phyloP scores from a whole-genome alignment of 2,329 filamentous ascomycete genomes.

The Monilinia fructicola region DNA sequence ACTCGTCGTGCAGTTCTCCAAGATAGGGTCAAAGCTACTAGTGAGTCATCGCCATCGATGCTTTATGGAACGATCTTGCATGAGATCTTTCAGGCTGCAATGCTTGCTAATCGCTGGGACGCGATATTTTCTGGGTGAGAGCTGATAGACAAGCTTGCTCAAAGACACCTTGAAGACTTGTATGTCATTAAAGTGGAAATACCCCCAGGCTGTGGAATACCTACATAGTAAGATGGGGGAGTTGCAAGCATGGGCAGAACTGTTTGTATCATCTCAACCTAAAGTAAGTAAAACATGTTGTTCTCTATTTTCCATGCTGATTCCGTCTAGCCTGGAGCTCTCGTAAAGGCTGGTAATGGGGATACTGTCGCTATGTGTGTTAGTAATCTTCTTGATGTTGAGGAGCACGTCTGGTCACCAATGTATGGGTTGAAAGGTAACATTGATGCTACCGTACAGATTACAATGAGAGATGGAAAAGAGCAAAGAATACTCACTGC shows the following conservation, averaged over 20 bases:
- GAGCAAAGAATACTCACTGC: slow-evolving; percentile 71
- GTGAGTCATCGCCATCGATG: slow-evolving; percentile 73
- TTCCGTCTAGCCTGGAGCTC: slow-evolving; percentile 57
- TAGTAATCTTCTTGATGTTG: slow-evolving; percentile 91
- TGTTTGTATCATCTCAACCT: slow-evolving; percentile 73
- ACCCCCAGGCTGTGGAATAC: slow-evolving; percentile 71
- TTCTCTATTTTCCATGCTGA: neutral
- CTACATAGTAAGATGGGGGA: slow-evolving; percentile 80
- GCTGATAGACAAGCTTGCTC: slow-evolving; percentile 67
- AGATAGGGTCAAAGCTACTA: slow-evolving; percentile 89
- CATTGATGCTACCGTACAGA: slow-evolving; percentile 94
- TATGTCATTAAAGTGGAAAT: slow-evolving; percentile 81
- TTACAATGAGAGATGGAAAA: slow-evolving; percentile 72
- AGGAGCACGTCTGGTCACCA: slow-evolving; percentile 97
- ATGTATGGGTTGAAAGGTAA: slow-evolving; percentile 98
- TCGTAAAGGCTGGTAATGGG: slow-evolving; percentile 77
- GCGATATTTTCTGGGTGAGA: slow-evolving; percentile 63
- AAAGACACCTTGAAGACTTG: slow-evolving; percentile 80
- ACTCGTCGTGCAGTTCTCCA: slow-evolving; percentile 88
- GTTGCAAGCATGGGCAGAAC: slow-evolving; percentile 76
- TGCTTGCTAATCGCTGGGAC: slow-evolving; percentile 82
- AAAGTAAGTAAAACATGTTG: slow-evolving; percentile 49
- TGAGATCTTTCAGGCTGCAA: slow-evolving; percentile 89
- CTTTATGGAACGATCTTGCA: slow-evolving; percentile 93
- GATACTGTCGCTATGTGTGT: slow-evolving; percentile 78